A percentile compares a stretch with the other conserved stretches of the same genome.
phyloP scores from a whole-genome alignment of 257 asterid genomes.

The Ehretia macrophylla region DNA sequence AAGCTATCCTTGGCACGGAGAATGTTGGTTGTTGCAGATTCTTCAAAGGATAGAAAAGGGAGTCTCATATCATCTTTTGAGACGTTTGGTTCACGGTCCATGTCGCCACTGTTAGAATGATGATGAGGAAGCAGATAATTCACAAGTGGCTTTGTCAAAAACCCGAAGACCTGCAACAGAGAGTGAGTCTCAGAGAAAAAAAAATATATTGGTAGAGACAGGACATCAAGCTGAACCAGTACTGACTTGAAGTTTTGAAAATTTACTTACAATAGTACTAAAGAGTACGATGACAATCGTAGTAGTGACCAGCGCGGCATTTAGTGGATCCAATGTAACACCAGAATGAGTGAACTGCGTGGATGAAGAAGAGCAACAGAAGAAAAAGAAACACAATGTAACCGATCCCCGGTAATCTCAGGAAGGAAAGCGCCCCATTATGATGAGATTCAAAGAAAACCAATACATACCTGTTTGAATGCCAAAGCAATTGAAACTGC shows the following conservation, averaged over 20 bases:
- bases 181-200: not conserved
- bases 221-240: not conserved
- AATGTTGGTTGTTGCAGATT: constrained; percentile 68
- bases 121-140: constrained; percentile 49
- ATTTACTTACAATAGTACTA: constrained; percentile 64
- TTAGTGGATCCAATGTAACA: constrained; percentile 52
- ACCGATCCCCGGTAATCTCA: not conserved
- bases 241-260: too few relatives aligned
- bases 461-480: constrained; percentile 69
- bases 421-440: not conserved
- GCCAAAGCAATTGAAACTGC: constrained; percentile 98
- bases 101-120: constrained; percentile 9
- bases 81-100: constrained; percentile 58
- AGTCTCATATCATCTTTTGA: constrained; percentile 66
- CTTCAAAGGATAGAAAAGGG: constrained; percentile 79
- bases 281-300: constrained; percentile 71
- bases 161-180: constrained; percentile 68
- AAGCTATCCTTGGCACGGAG: constrained; percentile 61
- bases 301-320: constrained; percentile 68
- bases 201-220: not conserved
- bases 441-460: too few relatives aligned
- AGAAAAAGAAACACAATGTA: not conserved
- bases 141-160: constrained; percentile 76
- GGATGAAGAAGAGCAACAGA: not conserved
- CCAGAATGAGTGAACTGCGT: constrained; percentile 77